phyloP scores from a whole-genome alignment of 140 eudicot genomes.

The Erigeron philadelphicus region DNA sequence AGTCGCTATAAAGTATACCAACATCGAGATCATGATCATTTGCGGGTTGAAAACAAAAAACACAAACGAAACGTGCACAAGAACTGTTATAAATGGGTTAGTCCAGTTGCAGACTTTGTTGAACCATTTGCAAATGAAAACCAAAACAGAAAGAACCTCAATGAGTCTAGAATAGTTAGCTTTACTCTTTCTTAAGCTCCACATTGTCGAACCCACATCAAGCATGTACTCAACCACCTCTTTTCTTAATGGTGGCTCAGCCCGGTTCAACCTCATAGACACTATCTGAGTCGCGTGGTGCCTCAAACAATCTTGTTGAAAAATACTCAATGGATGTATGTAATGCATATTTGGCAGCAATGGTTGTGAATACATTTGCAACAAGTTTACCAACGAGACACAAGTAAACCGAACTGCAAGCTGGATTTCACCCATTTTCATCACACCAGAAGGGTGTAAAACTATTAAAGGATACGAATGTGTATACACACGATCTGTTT shows the following conservation, averaged over 20 bases:
- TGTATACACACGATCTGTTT: constrained; percentile 56
- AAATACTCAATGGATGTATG: constrained; percentile 37
- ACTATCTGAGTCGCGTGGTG: constrained; percentile 57
- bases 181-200: constrained; percentile 58
- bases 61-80: constrained; percentile 40
- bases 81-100: constrained; percentile 38
- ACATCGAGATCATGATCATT: constrained; percentile 32
- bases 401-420: constrained; percentile 59
- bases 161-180: constrained; percentile 46
- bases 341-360: constrained; percentile 59
- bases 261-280: constrained; percentile 44
- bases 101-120: constrained; percentile 43
- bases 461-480: constrained; percentile 66
- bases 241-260: constrained; percentile 62
- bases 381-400: constrained; percentile 40
- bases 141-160: constrained; percentile 28
- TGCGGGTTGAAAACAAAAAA: constrained; percentile 37
- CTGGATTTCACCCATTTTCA: constrained; percentile 64
- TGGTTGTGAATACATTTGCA: constrained; percentile 55
- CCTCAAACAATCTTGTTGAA: constrained; percentile 42
- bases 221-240: constrained; percentile 78
- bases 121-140: constrained; percentile 33
- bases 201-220: constrained; percentile 58
- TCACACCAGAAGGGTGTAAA: constrained; percentile 56
- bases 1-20: constrained; percentile 31